phyloP scores from a whole-genome alignment of 129 eudicot species.

The Pulicaria dysenterica region DNA sequence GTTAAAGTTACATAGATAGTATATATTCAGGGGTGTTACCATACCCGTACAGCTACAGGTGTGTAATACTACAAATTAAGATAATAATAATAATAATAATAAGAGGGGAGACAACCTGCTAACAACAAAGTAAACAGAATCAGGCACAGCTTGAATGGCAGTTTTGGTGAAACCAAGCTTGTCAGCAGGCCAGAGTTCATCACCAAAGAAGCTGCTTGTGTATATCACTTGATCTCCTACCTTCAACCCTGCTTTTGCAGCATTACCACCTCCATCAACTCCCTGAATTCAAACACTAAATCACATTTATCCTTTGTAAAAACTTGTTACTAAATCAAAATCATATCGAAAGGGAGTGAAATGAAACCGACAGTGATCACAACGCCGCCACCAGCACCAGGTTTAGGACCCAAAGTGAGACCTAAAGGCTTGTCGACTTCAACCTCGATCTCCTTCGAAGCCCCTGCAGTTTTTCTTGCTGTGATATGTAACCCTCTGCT shows the following conservation, averaged over 20 bases:
- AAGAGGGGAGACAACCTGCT: constrained; percentile 55
- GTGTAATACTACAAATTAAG: too few species aligned
- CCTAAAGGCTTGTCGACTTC: constrained; percentile 99
- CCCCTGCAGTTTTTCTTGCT: constrained; percentile 81
- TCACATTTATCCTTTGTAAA: not conserved
- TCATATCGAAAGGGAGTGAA: not conserved
- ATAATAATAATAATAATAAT: too few species aligned
- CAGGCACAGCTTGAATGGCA: constrained; percentile 94
- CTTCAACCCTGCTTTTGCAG: constrained; percentile 90
- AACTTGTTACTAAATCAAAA: not conserved
- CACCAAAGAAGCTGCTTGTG: constrained; percentile 98
- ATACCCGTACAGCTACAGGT: too few species aligned
- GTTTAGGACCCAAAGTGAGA: constrained; percentile 85
- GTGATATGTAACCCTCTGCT: constrained; percentile 52
- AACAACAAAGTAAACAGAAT: constrained; percentile 89
- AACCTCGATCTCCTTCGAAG: constrained; percentile 81
- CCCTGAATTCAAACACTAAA: constrained; percentile 44
- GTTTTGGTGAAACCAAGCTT: constrained; percentile 95
- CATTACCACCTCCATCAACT: constrained; percentile 91
- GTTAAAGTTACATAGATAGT: too few species aligned
- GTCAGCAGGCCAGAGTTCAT: constrained; percentile 99
- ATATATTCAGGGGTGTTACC: too few species aligned
- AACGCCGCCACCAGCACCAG: constrained; percentile 92
- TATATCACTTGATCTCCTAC: constrained; percentile 91
- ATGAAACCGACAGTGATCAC: constrained; percentile 68